Evolutionary conservation across 2,329 filamentous ascomycete species (phyloP).

Genomic region (Arachnomyces sp.): DNA sequence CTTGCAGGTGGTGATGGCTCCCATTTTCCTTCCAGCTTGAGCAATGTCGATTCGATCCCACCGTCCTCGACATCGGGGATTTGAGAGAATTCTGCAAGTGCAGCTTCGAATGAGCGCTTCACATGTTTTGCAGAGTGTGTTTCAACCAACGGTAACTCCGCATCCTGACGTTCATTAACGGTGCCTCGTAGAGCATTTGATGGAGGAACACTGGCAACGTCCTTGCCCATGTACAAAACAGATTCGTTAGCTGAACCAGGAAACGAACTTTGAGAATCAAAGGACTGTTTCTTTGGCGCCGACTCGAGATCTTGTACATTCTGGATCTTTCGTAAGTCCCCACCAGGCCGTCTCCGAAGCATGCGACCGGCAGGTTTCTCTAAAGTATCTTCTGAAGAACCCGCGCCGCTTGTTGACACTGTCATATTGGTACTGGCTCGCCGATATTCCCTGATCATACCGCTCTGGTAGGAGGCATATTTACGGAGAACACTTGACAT

Average conservation of each 20-base stretch:
- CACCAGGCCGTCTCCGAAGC: conserved; percentile 65
- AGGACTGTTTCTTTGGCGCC: conserved; percentile 27
- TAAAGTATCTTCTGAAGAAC: conserved; percentile 12
- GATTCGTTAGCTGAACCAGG: conserved; percentile 26
- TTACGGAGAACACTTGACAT: conserved; percentile 33
- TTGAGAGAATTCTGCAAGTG: conserved; percentile 77
- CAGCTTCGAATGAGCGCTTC: conserved; percentile 72
- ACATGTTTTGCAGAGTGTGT: conserved; percentile 51
- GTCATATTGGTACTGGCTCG: conserved; percentile 19
- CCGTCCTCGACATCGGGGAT: conserved; percentile 86
- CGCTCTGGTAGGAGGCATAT: conserved; percentile 40
- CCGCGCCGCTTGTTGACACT: conserved; percentile 12
- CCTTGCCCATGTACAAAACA: conserved; percentile 18
- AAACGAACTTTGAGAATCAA: conserved; percentile 29
- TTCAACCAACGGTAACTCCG: conserved; percentile 31
- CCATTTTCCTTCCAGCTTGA: conserved; percentile 86
- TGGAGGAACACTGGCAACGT: conserved; percentile 16
- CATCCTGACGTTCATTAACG: neutral
- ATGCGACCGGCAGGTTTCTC: conserved; percentile 40
- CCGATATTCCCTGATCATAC: conserved; percentile 26
- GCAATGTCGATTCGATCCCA: conserved; percentile 82
- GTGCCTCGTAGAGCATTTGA: conserved; percentile 11
- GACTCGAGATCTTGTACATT: conserved; percentile 57
- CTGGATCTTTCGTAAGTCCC: conserved; percentile 62
- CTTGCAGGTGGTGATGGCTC: conserved; percentile 42